Base-by-base conservation (phyloP, 1,139 yeast genomes). In the Hyphopichia khmerensis region DNA sequence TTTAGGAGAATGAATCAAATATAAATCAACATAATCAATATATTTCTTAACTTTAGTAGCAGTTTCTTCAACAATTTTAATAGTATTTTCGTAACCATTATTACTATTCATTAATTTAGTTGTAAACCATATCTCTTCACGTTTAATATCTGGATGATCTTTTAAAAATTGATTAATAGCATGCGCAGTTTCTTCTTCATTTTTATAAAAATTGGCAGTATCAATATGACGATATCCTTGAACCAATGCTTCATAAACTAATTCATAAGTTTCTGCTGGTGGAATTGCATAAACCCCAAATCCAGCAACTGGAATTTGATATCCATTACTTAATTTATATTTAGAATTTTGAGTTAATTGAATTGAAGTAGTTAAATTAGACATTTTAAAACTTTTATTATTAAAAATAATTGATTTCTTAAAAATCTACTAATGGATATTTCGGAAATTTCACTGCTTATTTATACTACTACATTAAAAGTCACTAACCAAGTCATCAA, bases 221-320 rank as follows among this genome's bases (percentile, higher is more conserved):
- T 71, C 66, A 49, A 72, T 67, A 51, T 84, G 90, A 48, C 95
- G 77, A 58, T 85, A 86, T 0, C 95, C 95, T 21, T 60, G 67
- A 30, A 72, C 67, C 52, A 87, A 69, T 1, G 79, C 79, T 18
- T 61, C 51, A 48, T 67, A 64, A 2, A 69, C 72, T 34, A 63
- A 52, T 5, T 59, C 62, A 21, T 44, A 46, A 21, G 72, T 56
- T 13, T 60, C 57, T 1, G 48, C 48, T 3, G 42, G 44, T 1
- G 69, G 60, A 23, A 69, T 47, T 26, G 48, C 52, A 52, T 61
- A 70, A 24, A 64, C 61, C 3, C 78, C 77, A 45, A 53, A 69
- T 4, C 71, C 77, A 27, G 71, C 57, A n/a, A 64, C 68, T 1
- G 77, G 77, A 37, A 71, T 71, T 30, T 56, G 55, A 9, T 44